Evolutionary conservation across 306 rosid species (phyloP).

Genomic region (Vigna radiata): DNA sequence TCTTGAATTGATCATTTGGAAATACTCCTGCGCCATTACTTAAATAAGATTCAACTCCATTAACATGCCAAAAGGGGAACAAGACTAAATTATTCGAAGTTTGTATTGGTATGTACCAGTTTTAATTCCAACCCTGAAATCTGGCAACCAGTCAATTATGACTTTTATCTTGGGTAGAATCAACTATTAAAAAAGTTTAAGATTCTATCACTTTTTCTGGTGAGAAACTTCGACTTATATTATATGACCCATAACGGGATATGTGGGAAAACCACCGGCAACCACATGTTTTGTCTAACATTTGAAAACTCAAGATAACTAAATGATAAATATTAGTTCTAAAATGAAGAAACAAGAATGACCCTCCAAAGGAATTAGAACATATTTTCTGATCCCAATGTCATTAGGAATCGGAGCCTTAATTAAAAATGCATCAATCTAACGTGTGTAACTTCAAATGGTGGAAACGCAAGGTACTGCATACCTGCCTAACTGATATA

Average conservation of each 20-base stretch:
- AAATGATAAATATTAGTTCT: constrained; percentile 34
- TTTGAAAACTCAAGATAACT: constrained; percentile 20
- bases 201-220: not conserved
- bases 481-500: constrained; percentile 91
- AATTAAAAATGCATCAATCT: constrained; percentile 26
- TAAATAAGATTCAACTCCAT: constrained; percentile 28
- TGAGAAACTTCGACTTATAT: not conserved
- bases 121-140: not conserved
- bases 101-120: constrained; percentile 5
- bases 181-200: constrained; percentile 2
- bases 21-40: constrained; percentile 32
- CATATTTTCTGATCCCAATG: constrained; percentile 30
- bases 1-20: constrained; percentile 14
- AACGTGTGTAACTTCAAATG: constrained; percentile 5
- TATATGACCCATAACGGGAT: constrained; percentile 18
- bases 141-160: not conserved
- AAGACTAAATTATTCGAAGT: not conserved
- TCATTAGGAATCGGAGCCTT: constrained; percentile 19
- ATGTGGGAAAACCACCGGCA: constrained; percentile 29
- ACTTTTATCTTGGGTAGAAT: constrained; percentile 15
- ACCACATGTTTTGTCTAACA: constrained; percentile 22
- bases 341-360: constrained; percentile 23
- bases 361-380: constrained; percentile 11
- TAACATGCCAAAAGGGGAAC: not conserved
- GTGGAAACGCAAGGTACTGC: constrained; percentile 38